Base-by-base conservation (phyloP, 768 basidiomycete species). In the Macrolepiota dolichaula region DNA sequence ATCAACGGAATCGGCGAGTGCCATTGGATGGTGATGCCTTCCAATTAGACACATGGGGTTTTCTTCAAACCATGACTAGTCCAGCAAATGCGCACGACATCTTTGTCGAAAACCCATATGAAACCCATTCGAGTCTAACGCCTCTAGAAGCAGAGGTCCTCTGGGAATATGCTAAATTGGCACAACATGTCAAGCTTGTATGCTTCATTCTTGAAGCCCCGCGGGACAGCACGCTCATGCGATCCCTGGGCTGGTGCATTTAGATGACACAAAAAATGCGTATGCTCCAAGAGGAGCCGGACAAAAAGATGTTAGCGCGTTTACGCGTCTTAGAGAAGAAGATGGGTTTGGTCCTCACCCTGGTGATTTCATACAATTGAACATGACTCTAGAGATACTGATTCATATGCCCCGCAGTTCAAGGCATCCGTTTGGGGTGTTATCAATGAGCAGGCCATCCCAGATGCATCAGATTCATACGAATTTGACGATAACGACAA, bases 391-490 rank as follows among this genome's bases (percentile, higher is more conserved):
- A 22, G 40, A 51, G 15, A 38, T 24, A 32, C 57, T 52, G 17
- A 37, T 46, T 55, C 29, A 32, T 32, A 55, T 51, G 36, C 25
- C 55, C 32, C 61, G 5, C 66, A 95, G 93, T 98, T 95, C 84
- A 96, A 97, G 76, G 94, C 91, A 0, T 96, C 96, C 11, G 94
- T 96, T 0, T 96, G 94, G 94, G 92, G 89, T 13, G 89, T 96
- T 57, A 89, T 97, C 71, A 92, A 89, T 70, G 89, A 92, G 67
- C 88, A 91, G 67, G 82, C 84, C 22, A 72, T 73, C 27, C 69
- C 71, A 36, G 72, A 72, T 17, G 59, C 44, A 3, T 44, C 64
- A 61, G 36, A 63, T 63, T 17, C 57, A 13, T 60, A 67, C 49
- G 64, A 67, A 40, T 57, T 71, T 17, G 69, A 62, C 37, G 67